Percentiles rank a stretch among this genome's conserved stretches.
Evolutionary conservation across 1,139 yeast species (phyloP).

Genomic region (Petasospora rhodanensis): DNA sequence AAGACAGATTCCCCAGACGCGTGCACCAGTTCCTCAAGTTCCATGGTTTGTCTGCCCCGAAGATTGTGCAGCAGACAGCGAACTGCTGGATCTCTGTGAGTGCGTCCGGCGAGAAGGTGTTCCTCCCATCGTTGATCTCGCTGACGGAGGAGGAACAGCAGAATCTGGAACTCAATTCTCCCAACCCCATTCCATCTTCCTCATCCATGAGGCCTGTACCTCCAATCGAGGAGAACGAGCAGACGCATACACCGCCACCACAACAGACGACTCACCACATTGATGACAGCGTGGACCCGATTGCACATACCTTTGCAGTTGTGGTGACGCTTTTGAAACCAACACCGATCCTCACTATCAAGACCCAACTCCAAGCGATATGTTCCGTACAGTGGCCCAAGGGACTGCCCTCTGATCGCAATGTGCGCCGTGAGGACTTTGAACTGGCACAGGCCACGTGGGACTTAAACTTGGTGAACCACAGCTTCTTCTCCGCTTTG

Average conservation of each 20-base stretch:
- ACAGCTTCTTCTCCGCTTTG: conserved; percentile 47
- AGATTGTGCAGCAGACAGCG: conserved; percentile 13
- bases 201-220: background rate
- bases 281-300: conserved; percentile 19
- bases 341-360: conserved; percentile 24
- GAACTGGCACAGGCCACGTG: conserved; percentile 45
- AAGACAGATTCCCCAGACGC: conserved; percentile 19
- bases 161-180: conserved; percentile 11
- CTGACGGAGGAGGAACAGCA: conserved; percentile 17
- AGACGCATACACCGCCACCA: background rate
- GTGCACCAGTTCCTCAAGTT: conserved; percentile 16
- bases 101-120: conserved; percentile 20
- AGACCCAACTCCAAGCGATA: conserved; percentile 28
- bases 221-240: background rate
- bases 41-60: conserved; percentile 22
- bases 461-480: conserved; percentile 40
- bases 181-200: conserved; percentile 3
- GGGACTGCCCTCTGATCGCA: conserved; percentile 47
- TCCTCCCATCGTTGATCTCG: conserved; percentile 17
- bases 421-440: conserved; percentile 42
- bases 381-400: conserved; percentile 48
- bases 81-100: conserved; percentile 14
- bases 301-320: conserved; percentile 26
- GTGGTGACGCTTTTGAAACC: conserved; percentile 27
- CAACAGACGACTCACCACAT: conserved; percentile 7